These are phyloP conservation scores for Ochetophila trinervis DNA, from an alignment of 306 rosid genomes.

Conservation along the genomic window DNA sequence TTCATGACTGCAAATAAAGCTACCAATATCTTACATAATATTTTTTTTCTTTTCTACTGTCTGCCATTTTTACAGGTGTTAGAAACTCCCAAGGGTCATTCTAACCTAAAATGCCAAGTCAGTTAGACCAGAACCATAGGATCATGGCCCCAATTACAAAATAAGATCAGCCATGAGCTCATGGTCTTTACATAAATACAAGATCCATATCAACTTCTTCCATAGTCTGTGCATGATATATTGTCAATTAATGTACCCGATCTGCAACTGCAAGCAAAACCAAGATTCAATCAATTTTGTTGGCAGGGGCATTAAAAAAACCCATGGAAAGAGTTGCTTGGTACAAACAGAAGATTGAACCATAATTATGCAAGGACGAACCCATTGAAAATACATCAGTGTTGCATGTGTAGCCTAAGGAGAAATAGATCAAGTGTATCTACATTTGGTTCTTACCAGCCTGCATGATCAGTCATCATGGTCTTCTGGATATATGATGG, in stretches of 20 bases:
- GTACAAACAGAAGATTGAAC: not conserved
- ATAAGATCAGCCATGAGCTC: conserved; percentile 40
- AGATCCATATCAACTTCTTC: conserved; percentile 26
- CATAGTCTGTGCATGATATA: conserved; percentile 27
- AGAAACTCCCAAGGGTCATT: conserved; percentile 48
- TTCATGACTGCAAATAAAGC: conserved; percentile 24
- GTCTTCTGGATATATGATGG: conserved; percentile 67
- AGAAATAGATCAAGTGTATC: not conserved
- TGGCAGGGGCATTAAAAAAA: not conserved
- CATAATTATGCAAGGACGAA: not conserved
- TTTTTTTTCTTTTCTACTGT: conserved; percentile 32
- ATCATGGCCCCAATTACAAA: conserved; percentile 32
- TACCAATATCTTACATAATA: conserved; percentile 35
- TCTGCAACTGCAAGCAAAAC: conserved; percentile 42
- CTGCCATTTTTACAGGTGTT: conserved; percentile 48
- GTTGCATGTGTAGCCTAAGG: not conserved
- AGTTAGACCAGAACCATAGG: conserved; percentile 43
- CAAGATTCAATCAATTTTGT: conserved; percentile 21
- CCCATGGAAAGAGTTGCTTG: not conserved
- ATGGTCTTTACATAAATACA: conserved; percentile 9
- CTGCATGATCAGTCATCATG: conserved; percentile 44
- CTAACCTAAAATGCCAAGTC: conserved; percentile 62
- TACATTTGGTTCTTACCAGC: conserved; percentile 38
- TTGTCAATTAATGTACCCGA: conserved; percentile 4
- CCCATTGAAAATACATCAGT: not conserved